Evolutionary conservation across 2,329 filamentous ascomycete genomes (phyloP).

Genomic region (Fusarium concolor): DNA sequence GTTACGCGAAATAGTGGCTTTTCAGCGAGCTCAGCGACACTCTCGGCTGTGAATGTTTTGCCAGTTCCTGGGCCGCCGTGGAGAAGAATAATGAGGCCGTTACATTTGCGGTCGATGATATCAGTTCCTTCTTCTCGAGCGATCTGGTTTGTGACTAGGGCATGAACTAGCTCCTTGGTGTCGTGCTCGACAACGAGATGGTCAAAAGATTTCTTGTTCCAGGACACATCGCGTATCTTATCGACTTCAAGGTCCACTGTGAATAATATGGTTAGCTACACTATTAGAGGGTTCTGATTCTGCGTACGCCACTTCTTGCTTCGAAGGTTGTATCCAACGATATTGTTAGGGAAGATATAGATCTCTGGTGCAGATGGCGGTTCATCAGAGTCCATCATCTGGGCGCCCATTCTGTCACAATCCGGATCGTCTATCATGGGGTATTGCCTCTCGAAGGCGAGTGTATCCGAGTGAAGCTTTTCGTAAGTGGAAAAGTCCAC

Average conservation of each 20-base stretch:
- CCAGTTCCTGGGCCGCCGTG: constrained; percentile 51
- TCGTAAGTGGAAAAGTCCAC: not conserved
- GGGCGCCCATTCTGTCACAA: not conserved
- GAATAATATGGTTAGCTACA: not conserved
- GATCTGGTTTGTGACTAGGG: constrained; percentile 4
- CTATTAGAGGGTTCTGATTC: not conserved
- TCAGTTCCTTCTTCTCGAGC: constrained; percentile 38
- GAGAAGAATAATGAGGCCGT: constrained; percentile 48
- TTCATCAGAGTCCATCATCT: not conserved
- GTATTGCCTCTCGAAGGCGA: not conserved
- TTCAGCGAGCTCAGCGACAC: constrained; percentile 37
- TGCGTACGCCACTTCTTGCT: constrained; percentile 3
- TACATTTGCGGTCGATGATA: constrained; percentile 49
- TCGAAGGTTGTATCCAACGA: constrained; percentile 2
- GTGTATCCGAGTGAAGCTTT: not conserved
- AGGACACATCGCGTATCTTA: constrained; percentile 6
- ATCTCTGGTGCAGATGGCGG: not conserved
- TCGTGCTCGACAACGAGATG: constrained; percentile 17
- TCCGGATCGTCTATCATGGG: not conserved
- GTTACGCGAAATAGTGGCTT: constrained; percentile 32
- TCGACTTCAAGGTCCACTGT: constrained; percentile 10
- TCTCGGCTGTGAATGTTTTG: constrained; percentile 48
- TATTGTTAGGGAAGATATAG: not conserved
- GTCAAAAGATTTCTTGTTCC: constrained; percentile 31
- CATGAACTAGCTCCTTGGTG: constrained; percentile 23